Evolutionary conservation across 2,329 filamentous ascomycete genomes (phyloP).

Genomic region (Colletotrichum sp.): DNA sequence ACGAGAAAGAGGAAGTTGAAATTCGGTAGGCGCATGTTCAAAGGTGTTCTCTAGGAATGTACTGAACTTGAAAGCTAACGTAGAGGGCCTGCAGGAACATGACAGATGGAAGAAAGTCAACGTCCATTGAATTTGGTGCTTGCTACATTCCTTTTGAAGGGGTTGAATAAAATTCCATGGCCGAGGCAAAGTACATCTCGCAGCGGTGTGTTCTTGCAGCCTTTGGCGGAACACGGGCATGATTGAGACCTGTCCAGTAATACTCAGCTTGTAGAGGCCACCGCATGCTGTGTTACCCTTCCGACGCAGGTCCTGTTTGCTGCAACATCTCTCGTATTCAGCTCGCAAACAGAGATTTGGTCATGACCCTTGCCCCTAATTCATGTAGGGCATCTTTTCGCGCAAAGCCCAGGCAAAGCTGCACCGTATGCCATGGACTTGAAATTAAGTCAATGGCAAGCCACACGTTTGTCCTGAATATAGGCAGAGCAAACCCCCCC

Average conservation of each 20-base stretch:
- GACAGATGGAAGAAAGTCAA: accelerated
- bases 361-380: not conserved
- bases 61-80: not conserved
- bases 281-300: not conserved
- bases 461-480: not conserved
- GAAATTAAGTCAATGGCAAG: not conserved
- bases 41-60: accelerated
- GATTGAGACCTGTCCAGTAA: not conserved
- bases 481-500: not conserved
- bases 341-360: accelerated
- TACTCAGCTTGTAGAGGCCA: accelerated
- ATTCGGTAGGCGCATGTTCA: not conserved
- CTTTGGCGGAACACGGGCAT: not conserved
- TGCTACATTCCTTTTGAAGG: not conserved
- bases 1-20: not conserved
- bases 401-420: not conserved
- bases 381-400: no score
- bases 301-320: not conserved
- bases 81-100: accelerated
- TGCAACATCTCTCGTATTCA: not conserved
- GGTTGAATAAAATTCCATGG: accelerated
- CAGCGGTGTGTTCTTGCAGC: not conserved
- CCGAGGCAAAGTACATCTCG: not conserved
- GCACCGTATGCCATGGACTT: accelerated
- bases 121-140: accelerated